Evolutionary conservation across 2,329 filamentous ascomycete species (phyloP).

Genomic region (Drechslera avenae): DNA sequence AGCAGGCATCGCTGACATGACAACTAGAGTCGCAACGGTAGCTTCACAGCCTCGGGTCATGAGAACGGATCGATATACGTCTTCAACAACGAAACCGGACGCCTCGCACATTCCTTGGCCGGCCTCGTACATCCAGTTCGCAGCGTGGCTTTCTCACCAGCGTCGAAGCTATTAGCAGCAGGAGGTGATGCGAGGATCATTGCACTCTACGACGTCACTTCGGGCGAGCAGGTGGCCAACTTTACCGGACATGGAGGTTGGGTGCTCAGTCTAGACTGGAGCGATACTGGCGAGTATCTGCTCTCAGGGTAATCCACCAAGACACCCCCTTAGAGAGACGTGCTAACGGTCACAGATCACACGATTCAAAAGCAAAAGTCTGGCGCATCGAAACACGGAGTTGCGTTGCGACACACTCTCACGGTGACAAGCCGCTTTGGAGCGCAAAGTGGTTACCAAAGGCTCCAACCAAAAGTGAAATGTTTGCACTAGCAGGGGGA

Average conservation of each 20-base stretch:
- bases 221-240: conserved; percentile 90
- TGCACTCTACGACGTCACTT: conserved; percentile 87
- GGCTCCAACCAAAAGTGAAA: conserved; percentile 42
- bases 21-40: conserved; percentile 70
- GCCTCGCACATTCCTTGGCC: conserved; percentile 82
- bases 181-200: conserved; percentile 89
- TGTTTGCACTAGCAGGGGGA: conserved; percentile 49
- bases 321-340: too few relatives aligned
- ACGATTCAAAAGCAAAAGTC: conserved; percentile 93
- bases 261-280: conserved; percentile 94
- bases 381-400: conserved; percentile 85
- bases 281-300: conserved; percentile 86
- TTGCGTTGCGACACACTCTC: conserved; percentile 92
- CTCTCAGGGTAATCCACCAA: conserved; percentile 68
- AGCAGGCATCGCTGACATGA: not conserved
- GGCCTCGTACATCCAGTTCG: conserved; percentile 87
- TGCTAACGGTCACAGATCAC: conserved; percentile 56
- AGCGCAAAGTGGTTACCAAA: conserved; percentile 49
- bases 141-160: conserved; percentile 85
- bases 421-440: conserved; percentile 65
- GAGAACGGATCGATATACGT: conserved; percentile 91
- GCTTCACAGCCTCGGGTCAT: conserved; percentile 87
- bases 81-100: conserved; percentile 89
- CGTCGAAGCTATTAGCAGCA: conserved; percentile 81
- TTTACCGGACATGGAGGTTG: conserved; percentile 80